Percentiles rank a stretch among this genome's conserved stretches.
Conservation (phyloP, 441 rosid genomes). For the Kokia cookei region DNA sequence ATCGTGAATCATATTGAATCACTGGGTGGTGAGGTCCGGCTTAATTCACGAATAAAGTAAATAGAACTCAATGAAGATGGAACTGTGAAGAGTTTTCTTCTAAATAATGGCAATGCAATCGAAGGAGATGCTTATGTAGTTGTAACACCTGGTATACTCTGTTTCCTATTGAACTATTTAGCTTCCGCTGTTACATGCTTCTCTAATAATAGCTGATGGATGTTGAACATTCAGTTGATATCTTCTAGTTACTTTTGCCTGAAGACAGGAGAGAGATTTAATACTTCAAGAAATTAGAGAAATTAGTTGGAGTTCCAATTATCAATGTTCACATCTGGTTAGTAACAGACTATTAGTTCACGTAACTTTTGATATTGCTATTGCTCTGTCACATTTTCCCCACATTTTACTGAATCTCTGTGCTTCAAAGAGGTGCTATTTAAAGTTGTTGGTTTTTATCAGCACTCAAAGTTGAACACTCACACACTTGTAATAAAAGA, state of each 20-base stretch:
- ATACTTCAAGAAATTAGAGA: constrained; percentile 81
- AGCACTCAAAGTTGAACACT: no score
- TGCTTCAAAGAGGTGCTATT: background rate
- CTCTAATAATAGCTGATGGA: constrained; percentile 9
- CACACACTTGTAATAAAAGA: no score
- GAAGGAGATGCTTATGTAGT: constrained; percentile 86
- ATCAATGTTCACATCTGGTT: constrained; percentile 93
- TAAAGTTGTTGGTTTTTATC: background rate
- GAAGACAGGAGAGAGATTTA: constrained; percentile 75
- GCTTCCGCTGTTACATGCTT: background rate
- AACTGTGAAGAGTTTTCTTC: constrained; percentile 65
- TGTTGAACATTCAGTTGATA: constrained; percentile 54
- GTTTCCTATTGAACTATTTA: background rate
- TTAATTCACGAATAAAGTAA: constrained; percentile 74
- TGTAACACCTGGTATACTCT: constrained; percentile 74
- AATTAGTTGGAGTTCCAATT: constrained; percentile 93
- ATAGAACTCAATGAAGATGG: constrained; percentile 78
- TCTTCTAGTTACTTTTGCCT: constrained; percentile 81
- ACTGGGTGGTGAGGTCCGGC: constrained; percentile 76
- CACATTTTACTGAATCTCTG: background rate
- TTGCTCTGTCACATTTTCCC: background rate
- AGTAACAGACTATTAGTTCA: constrained; percentile 26
- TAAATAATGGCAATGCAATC: constrained; percentile 55
- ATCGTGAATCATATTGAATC: constrained; percentile 69
- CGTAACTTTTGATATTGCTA: background rate